Evolutionary conservation across 2,329 filamentous ascomycete species (phyloP).

Genomic region (Hawksworthiomyces lignivorus): DNA sequence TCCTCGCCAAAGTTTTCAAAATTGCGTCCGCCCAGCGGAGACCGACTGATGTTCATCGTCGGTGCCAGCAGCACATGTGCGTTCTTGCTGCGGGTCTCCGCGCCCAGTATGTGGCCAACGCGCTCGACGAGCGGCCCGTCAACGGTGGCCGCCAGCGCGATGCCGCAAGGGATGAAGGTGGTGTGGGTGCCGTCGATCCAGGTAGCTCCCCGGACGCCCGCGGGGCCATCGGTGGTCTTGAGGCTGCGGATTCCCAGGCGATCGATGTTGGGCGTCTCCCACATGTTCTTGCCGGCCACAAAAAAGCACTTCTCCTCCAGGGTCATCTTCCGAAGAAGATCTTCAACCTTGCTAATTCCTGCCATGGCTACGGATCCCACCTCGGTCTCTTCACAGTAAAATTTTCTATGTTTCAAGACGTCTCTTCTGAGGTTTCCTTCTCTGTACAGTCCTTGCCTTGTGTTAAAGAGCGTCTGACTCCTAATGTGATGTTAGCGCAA

Average conservation of each 20-base stretch:
- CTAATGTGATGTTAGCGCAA: too few relatives aligned
- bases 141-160: conserved; percentile 57
- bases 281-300: conserved; percentile 13
- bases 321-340: conserved; percentile 5
- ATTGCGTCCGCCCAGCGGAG: conserved; percentile 53
- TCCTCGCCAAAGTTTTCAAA: conserved; percentile 58
- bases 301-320: conserved; percentile 14
- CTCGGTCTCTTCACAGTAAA: too few relatives aligned
- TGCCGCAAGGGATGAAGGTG: conserved; percentile 72
- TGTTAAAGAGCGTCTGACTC: too few relatives aligned
- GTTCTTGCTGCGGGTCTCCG: conserved; percentile 51
- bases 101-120: conserved; percentile 34
- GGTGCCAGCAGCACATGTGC: conserved; percentile 52
- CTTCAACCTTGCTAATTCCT: too few relatives aligned
- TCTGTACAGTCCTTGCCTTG: too few relatives aligned
- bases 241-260: conserved; percentile 13
- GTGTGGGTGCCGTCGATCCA: conserved; percentile 64
- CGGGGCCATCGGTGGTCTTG: conserved; percentile 62
- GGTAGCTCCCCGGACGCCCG: conserved; percentile 59
- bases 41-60: conserved; percentile 48
- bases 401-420: too few relatives aligned
- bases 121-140: conserved; percentile 5
- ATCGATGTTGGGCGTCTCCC: conserved; percentile 13
- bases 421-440: too few relatives aligned
- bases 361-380: too few relatives aligned